Evolutionary conservation across 1,284 basidiomycete genomes (phyloP).

Genomic region (Apiotrichum siamense): DNA sequence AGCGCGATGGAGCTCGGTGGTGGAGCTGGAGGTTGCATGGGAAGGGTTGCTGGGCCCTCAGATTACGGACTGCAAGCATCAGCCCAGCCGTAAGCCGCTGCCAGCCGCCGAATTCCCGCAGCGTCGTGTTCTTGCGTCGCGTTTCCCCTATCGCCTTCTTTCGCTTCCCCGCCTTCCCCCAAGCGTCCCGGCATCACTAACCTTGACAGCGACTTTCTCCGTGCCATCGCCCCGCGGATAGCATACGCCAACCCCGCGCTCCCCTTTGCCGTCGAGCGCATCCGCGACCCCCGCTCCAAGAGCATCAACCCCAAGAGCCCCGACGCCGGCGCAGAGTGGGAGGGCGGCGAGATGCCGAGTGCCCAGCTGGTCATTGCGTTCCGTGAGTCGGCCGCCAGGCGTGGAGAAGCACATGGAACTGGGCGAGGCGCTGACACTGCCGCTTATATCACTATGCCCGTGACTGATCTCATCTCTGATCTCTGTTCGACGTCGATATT

Average conservation of each 20-base stretch:
- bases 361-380: constrained; percentile 26
- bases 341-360: constrained; percentile 14
- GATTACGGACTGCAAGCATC: too few species aligned
- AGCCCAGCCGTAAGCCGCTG: too few species aligned
- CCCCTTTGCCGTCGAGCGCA: constrained; percentile 25
- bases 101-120: too few species aligned
- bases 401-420: too few species aligned
- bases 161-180: too few species aligned
- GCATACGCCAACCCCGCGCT: constrained; percentile 39
- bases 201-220: constrained; percentile 31
- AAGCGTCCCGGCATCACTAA: background rate
- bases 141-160: too few species aligned
- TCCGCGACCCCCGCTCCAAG: constrained; percentile 26
- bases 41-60: too few species aligned
- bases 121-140: too few species aligned
- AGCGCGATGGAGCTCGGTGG: background rate
- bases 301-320: constrained; percentile 21
- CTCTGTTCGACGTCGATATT: background rate
- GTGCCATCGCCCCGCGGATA: constrained; percentile 30
- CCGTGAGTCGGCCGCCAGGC: too few species aligned
- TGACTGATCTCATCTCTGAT: background rate
- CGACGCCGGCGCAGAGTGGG: constrained; percentile 12
- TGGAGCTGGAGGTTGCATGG: background rate
- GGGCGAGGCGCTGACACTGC: background rate
- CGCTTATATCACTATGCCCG: background rate